These are phyloP conservation scores for Fonsecaea multimorphosa DNA, from an alignment of 2,329 filamentous ascomycete genomes.

Conservation along the genomic window DNA sequence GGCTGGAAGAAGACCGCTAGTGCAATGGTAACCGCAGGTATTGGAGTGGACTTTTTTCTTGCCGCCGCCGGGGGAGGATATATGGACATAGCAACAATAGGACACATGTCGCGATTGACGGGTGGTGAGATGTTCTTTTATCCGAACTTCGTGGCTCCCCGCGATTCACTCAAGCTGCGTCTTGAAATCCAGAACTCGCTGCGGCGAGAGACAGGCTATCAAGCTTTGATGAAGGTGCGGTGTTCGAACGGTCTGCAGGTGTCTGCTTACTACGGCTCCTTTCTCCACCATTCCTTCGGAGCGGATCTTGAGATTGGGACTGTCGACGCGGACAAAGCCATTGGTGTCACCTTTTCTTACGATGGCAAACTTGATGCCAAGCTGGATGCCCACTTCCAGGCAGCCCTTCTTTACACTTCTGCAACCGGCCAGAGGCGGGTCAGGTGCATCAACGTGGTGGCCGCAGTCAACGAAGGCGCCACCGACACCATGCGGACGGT, in stretches of 20 bases:
- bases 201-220: conserved; percentile 89
- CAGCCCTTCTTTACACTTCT: conserved; percentile 91
- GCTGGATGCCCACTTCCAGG: conserved; percentile 96
- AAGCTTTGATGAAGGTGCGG: conserved; percentile 96
- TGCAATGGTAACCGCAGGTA: conserved; percentile 84
- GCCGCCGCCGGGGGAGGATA: conserved; percentile 89
- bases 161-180: conserved; percentile 82
- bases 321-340: conserved; percentile 90
- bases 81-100: conserved; percentile 89
- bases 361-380: conserved; percentile 98
- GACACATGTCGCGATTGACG: conserved; percentile 84
- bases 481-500: conserved; percentile 88
- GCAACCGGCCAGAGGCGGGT: conserved; percentile 87
- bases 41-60: conserved; percentile 93
- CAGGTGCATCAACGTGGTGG: conserved; percentile 90
- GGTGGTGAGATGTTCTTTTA: conserved; percentile 97
- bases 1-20: conserved; percentile 84
- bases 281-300: conserved; percentile 92
- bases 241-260: conserved; percentile 97
- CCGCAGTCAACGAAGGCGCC: conserved; percentile 84
- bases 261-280: conserved; percentile 92
- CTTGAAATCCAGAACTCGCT: conserved; percentile 86
- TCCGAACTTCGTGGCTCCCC: conserved; percentile 88
- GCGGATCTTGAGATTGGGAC: conserved; percentile 93
- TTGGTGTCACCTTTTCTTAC: conserved; percentile 90